Conservation (phyloP, 306 rosid species). For the Acacia melanoxylon region DNA sequence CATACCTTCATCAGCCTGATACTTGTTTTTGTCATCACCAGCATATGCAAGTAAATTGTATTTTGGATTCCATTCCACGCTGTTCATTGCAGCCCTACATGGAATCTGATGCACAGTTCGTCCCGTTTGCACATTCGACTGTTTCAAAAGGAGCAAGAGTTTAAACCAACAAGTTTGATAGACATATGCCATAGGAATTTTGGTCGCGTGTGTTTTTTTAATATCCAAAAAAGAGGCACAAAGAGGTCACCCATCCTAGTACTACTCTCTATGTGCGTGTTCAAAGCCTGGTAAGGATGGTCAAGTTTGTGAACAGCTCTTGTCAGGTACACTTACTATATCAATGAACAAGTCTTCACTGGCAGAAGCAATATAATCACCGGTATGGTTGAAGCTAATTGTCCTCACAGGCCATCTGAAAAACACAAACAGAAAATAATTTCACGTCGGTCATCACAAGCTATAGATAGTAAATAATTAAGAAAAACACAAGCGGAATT, state of each 20-base stretch:
- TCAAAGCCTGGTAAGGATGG: neutral
- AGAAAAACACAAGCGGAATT: slow-evolving; percentile 15
- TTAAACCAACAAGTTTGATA: neutral
- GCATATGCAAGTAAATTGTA: slow-evolving; percentile 90
- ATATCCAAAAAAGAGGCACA: too few species aligned
- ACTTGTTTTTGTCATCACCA: slow-evolving; percentile 96
- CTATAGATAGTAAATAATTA: neutral
- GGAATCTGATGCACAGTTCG: slow-evolving; percentile 89
- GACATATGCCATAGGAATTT: neutral
- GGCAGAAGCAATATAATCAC: slow-evolving; percentile 87
- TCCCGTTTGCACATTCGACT: slow-evolving; percentile 83
- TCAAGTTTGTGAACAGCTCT: neutral
- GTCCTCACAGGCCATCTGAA: slow-evolving; percentile 96
- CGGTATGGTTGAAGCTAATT: slow-evolving; percentile 86
- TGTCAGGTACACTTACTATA: slow-evolving; percentile 60
- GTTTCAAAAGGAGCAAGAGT: slow-evolving; percentile 32
- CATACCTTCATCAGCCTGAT: slow-evolving; percentile 93
- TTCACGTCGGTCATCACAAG: slow-evolving; percentile 15
- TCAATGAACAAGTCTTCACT: slow-evolving; percentile 93
- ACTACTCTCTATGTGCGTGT: neutral
- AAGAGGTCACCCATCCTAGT: too few species aligned
- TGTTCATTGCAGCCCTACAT: slow-evolving; percentile 97
- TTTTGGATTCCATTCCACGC: slow-evolving; percentile 98
- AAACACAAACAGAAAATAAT: slow-evolving; percentile 24
- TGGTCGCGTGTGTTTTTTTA: neutral